Evolutionary conservation across 2,329 filamentous ascomycete species (phyloP).

Genomic region (Fusarium sororula): DNA sequence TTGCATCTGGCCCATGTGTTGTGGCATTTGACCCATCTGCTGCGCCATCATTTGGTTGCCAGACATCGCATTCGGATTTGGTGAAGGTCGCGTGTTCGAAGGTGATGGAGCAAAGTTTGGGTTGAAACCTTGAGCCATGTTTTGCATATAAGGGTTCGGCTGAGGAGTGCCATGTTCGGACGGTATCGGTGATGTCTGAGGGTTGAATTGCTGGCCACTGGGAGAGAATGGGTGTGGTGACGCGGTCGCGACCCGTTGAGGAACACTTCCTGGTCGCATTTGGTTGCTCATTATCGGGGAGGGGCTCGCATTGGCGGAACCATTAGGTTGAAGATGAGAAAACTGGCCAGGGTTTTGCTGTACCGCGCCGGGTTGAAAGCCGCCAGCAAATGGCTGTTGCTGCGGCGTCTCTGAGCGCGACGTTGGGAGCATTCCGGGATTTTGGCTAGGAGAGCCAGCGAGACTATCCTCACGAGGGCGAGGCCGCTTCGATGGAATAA

Average conservation of each 20-base stretch:
- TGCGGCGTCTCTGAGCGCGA: constrained; percentile 95
- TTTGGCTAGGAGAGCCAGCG: constrained; percentile 81
- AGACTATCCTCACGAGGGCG: constrained; percentile 85
- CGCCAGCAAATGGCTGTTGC: constrained; percentile 75
- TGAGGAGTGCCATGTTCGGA: constrained; percentile 83
- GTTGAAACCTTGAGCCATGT: constrained; percentile 67
- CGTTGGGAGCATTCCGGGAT: constrained; percentile 76
- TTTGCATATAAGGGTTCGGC: constrained; percentile 73
- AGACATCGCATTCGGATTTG: constrained; percentile 63
- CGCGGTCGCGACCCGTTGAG: constrained; percentile 86
- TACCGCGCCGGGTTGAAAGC: constrained; percentile 73
- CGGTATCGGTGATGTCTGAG: constrained; percentile 78
- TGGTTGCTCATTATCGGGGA: constrained; percentile 93
- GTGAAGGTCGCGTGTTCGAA: constrained; percentile 64
- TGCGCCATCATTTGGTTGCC: constrained; percentile 64
- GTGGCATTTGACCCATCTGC: constrained; percentile 58
- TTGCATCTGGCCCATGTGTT: constrained; percentile 59
- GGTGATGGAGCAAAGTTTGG: constrained; percentile 67
- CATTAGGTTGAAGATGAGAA: constrained; percentile 82
- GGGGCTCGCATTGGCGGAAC: constrained; percentile 84
- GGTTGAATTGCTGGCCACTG: constrained; percentile 74
- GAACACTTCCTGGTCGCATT: constrained; percentile 73
- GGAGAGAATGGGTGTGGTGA: constrained; percentile 93
- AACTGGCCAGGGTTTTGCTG: constrained; percentile 74
- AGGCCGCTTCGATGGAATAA: constrained; percentile 90